Conservation (phyloP, 2,329 filamentous ascomycete genomes). For the Fusarium neocosmosporiellum region DNA sequence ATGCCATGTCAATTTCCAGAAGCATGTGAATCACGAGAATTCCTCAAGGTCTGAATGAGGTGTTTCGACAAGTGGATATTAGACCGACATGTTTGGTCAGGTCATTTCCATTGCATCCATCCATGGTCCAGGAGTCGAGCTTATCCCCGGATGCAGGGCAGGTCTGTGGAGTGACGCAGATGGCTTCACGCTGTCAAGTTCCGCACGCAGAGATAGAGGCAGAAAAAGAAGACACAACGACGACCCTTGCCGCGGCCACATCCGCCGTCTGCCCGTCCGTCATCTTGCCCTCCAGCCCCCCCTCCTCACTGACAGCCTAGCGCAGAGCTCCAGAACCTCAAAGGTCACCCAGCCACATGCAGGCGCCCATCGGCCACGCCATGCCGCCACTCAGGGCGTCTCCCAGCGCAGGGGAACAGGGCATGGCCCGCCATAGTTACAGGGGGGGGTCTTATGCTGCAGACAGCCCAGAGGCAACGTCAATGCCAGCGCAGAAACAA, state of each 20-base stretch:
- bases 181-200: conserved; percentile 30
- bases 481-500: conserved; percentile 1
- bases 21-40: conserved; percentile 13
- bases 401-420: conserved; percentile 25
- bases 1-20: not conserved
- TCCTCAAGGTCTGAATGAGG: conserved; percentile 1
- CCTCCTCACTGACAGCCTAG: not conserved
- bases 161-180: conserved; percentile 34
- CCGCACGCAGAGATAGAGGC: not conserved
- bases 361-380: conserved; percentile 30
- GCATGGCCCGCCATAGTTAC: conserved; percentile 18
- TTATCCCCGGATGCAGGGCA: conserved; percentile 25
- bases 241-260: conserved; percentile 17
- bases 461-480: not conserved
- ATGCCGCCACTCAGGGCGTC: conserved; percentile 26
- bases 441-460: conserved; percentile 18
- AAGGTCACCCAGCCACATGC: conserved; percentile 30
- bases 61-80: conserved; percentile 15
- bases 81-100: conserved; percentile 10
- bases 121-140: conserved; percentile 4
- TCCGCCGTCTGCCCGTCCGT: not conserved
- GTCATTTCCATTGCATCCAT: conserved; percentile 28
- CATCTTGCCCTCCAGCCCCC: not conserved
- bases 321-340: not conserved
- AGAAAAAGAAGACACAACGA: not conserved